Evolutionary conservation across 2,329 filamentous ascomycete genomes (phyloP), one percentile per base, ranked within the genome.

Genomic region (Cladophialophora psammophila): DNA sequence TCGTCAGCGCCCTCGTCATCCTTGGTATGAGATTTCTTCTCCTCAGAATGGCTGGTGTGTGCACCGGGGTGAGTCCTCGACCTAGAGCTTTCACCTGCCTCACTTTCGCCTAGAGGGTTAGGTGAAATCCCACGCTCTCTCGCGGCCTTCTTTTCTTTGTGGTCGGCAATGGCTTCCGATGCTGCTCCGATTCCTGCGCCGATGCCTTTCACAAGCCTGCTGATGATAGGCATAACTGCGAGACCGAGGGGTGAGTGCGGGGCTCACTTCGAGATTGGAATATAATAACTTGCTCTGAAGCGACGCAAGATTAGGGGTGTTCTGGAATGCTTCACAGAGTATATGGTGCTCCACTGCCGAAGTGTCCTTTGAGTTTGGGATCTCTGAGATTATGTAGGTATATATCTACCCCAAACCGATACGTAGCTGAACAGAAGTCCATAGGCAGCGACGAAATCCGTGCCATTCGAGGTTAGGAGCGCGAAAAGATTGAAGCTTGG

Each of bases 121-220:
- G 66, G 58, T 1, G 69, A 71, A 15, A 64, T 53, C 34, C 56
- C 56, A 5, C 54, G 60, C 38, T 63, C 60, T 59, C 45, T 60
- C 45, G 61, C 50, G 13, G 63, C 64, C 40, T 71, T 72, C 40
- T 60, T 66, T 57, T 70, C 69, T 42, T 70, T 70, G 55, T 65
- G 69, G 57, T 71, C 62, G 50, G 70, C 67, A 40, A 64, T 48
- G 36, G 65, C 69, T 56, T 72, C 70, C 18, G 63, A 60, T 2
- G 65, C 69, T 10, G 69, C 52, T 12, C 70, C 69, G 32, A 72
- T 68, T 18, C 62, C 67, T 32, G 64, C 57, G 52, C 66, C 67
- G 18, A 72, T 63, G 31, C 65, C 67, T 45, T 70, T 68, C 56
- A 71, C 54, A n/a, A 70, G 48, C 36, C 34, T 65, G 34, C 48